Evolutionary conservation across 2,329 filamentous ascomycete genomes (phyloP), one percentile per base, ranked within the genome.

Genomic region (Blastomyces parvus): DNA sequence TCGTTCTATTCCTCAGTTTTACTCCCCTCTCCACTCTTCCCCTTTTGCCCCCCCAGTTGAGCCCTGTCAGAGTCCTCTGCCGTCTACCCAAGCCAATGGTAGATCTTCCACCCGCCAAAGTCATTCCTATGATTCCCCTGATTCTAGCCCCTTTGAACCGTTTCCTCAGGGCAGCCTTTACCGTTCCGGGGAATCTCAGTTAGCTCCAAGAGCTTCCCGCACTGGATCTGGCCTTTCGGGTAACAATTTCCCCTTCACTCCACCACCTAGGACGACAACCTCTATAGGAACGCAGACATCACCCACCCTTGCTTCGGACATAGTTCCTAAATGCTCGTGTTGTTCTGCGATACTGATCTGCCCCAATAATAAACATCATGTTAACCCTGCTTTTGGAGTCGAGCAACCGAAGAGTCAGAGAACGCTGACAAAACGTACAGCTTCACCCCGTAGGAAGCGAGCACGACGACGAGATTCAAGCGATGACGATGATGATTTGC

Each of bases 301-400:
- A 27, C 63, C 65, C n/a, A 30, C 33, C 42, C 46, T 62, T 11
- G 38, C 44, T 50, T 52, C 14, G 30, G 56, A 55, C 52, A 30
- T 33, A 22, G 38, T 22, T 55, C 62, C 61, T 58, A 38, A 30
- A 17, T 67, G 66, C 59, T 56, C 57, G 11, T 63, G 60, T 53
- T 67, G 66, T 60, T 61, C 52, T 48, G 27, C 38, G 25, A 56
- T 56, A 36, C 50, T 67, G 46, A 27, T 53, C 19, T 67, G 66
- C 30, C 65, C 64, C 59, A 62, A 61, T 59, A 62, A 62, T 58
- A 60, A 60, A 11, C 65, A 68, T 62, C 38, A 61, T 14, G 30
- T 61, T 46, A 48, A 57, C 52, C 11, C 60, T 52, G 57, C 50
- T 48, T 42, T 59, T 36, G 44, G 59, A 33, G 44, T 55, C 55